Base-by-base conservation (phyloP, 768 basidiomycete genomes). In the Rubroboletus satanas region DNA sequence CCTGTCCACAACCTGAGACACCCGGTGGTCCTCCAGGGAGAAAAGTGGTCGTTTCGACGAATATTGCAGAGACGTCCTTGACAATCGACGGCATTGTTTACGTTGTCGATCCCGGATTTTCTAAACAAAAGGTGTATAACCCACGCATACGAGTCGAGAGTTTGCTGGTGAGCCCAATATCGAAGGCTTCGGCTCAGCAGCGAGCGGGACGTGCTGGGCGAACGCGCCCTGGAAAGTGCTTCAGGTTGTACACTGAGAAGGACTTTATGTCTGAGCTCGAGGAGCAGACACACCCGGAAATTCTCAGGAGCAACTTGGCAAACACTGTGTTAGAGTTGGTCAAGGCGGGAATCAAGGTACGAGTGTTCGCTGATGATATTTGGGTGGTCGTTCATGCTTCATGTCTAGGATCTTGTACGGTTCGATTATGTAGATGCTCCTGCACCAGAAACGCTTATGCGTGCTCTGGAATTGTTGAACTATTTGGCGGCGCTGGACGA, bases 51-150 rank as follows among this genome's bases (percentile, higher is more conserved):
- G 78, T 99, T 1, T 92, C 94, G 9, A 99, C 96, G 29, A 99
- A 98, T 68, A 93, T 98, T 54, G 97, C 97, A 4, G 96, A 99
- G 73, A 98, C 96, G 2, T 96, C 93, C 2, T 74, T 98, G 41
- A 99, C 96, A 3, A 98, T 99, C 54, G 96, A 99, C 62, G 96
- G 96, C 21, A 98, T 99, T 64, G 95, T 99, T n/a, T 99, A 98
- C 64, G 96, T 98, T 54, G 94, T 98, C 44, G 96, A 98, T 66
- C 93, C 95, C 0, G 95, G 94, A 1, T 97, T 98, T 75, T 94
- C 90, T 33, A 96, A 99, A 73, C 96, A 98, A 73, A 98, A 96
- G 68, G 88, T 98, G 46, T 99, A 98, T 77, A 98, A 98, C 69
- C 97, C 96, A 0, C 83, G 96, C 31, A 97, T 98, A 56, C 86